phyloP scores from a whole-genome alignment of 192 early-diverging fungal genomes.

The Piromyces finnis region DNA sequence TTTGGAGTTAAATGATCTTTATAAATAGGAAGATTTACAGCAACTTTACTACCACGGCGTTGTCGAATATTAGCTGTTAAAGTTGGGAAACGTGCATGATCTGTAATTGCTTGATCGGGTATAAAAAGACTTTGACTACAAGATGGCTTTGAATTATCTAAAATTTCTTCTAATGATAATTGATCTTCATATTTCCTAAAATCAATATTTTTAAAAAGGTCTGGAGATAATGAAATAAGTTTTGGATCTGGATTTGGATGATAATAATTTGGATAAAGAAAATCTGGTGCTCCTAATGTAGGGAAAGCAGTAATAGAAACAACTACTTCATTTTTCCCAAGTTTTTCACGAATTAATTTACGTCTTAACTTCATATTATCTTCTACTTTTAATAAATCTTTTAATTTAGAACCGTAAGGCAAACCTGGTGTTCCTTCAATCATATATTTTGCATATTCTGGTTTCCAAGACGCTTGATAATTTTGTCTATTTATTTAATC shows the following conservation, averaged over 20 bases:
- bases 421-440: conserved; percentile 81
- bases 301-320: conserved; percentile 80
- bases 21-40: conserved; percentile 91
- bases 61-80: conserved; percentile 85
- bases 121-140: conserved; percentile 64
- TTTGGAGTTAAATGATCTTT: conserved; percentile 73
- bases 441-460: conserved; percentile 96
- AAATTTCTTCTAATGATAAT: not conserved
- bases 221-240: conserved; percentile 4
- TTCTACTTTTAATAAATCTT: conserved; percentile 68
- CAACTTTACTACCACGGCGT: conserved; percentile 82
- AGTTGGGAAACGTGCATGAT: conserved; percentile 84
- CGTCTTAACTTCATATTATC: conserved; percentile 54
- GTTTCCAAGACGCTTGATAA: conserved; percentile 74
- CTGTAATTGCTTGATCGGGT: conserved; percentile 84
- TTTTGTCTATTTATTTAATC: conserved; percentile 18
- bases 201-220: not conserved
- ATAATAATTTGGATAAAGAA: conserved; percentile 37
- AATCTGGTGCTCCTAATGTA: conserved; percentile 59
- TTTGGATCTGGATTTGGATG: not conserved
- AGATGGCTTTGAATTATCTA: not conserved
- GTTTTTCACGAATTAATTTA: conserved; percentile 7
- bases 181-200: not conserved
- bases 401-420: conserved; percentile 70
- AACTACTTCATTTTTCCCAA: conserved; percentile 54